Evolutionary conservation across 495 filamentous ascomycete species (phyloP).

Genomic region (Aspergillus indologenus): DNA sequence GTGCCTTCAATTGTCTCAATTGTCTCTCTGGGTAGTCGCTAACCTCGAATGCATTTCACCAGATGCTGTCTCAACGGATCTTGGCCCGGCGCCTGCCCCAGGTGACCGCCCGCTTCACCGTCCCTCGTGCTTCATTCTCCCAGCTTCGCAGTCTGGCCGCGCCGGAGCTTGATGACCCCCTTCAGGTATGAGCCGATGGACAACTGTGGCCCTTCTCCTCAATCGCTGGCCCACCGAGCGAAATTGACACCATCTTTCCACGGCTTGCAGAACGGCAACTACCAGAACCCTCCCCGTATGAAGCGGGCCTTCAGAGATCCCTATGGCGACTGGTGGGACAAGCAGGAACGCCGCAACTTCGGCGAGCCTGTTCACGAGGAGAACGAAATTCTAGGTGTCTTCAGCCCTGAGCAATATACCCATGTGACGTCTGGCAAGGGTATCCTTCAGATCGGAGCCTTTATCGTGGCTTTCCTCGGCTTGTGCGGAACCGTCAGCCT

Average conservation of each 20-base stretch:
- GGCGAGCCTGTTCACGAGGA: slow-evolving; percentile 97
- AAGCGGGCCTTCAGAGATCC: slow-evolving; percentile 92
- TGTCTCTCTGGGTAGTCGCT: slow-evolving; percentile 7
- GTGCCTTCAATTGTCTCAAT: no score
- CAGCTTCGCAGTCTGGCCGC: slow-evolving; percentile 51
- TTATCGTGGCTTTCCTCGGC: slow-evolving; percentile 66
- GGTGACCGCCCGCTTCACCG: slow-evolving; percentile 45
- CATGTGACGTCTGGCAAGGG: slow-evolving; percentile 74
- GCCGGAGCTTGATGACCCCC: slow-evolving; percentile 68
- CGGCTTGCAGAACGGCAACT: slow-evolving; percentile 75
- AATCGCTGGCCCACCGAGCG: slow-evolving; percentile 4
- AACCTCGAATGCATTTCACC: slow-evolving; percentile 5
- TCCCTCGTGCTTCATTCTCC: slow-evolving; percentile 52
- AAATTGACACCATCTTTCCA: slow-evolving; percentile 17
- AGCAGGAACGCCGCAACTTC: slow-evolving; percentile 93
- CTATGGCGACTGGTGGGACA: slow-evolving; percentile 94
- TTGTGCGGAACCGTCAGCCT: slow-evolving; percentile 67
- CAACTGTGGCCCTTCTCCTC: slow-evolving; percentile 1
- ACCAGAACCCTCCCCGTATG: slow-evolving; percentile 77
- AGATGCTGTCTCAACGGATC: slow-evolving; percentile 70
- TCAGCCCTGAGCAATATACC: slow-evolving; percentile 85
- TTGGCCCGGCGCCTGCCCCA: slow-evolving; percentile 46
- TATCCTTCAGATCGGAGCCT: slow-evolving; percentile 67
- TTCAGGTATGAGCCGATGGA: slow-evolving; percentile 55
- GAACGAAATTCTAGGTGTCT: slow-evolving; percentile 89